Evolutionary conservation across 345 rosid species (phyloP).

Genomic region (Raphanus sativus): DNA sequence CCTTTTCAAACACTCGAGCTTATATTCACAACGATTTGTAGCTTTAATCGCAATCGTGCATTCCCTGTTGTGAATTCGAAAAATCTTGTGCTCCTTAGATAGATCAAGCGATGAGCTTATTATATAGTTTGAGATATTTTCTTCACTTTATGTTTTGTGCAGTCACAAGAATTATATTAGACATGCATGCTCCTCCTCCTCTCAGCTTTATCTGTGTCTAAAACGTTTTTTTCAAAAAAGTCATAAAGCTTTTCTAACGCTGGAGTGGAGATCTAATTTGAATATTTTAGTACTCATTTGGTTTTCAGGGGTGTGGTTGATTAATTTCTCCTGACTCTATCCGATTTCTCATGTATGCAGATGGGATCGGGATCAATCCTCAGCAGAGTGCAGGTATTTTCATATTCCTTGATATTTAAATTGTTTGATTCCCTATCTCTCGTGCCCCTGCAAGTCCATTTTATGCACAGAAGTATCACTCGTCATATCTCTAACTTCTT

Average conservation of each 20-base stretch:
- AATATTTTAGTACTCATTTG: too few species aligned
- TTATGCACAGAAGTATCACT: background rate
- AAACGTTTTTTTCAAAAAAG: too few species aligned
- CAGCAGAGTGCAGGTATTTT: constrained; percentile 93
- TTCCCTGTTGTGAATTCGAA: background rate
- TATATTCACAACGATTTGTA: too few species aligned
- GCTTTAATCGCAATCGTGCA: background rate
- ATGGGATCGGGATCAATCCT: constrained; percentile 97
- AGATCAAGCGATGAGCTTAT: background rate
- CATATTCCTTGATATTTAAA: background rate
- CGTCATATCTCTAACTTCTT: background rate
- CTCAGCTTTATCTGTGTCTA: background rate
- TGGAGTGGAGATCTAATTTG: too few species aligned
- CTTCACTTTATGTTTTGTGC: background rate
- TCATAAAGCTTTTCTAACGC: too few species aligned
- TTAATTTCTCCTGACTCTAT: background rate
- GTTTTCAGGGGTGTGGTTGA: background rate
- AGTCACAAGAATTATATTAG: background rate
- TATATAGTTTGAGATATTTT: background rate
- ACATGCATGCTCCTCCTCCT: background rate
- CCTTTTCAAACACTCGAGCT: too few species aligned
- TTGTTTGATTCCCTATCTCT: background rate
- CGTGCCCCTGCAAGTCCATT: background rate
- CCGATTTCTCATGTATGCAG: constrained; percentile 44
- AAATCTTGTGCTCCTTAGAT: background rate